Percentiles rank a stretch among this genome's conserved stretches.
Evolutionary conservation across 768 basidiomycete species (phyloP).

Genomic region (Pleurotus citrinopileatus): DNA sequence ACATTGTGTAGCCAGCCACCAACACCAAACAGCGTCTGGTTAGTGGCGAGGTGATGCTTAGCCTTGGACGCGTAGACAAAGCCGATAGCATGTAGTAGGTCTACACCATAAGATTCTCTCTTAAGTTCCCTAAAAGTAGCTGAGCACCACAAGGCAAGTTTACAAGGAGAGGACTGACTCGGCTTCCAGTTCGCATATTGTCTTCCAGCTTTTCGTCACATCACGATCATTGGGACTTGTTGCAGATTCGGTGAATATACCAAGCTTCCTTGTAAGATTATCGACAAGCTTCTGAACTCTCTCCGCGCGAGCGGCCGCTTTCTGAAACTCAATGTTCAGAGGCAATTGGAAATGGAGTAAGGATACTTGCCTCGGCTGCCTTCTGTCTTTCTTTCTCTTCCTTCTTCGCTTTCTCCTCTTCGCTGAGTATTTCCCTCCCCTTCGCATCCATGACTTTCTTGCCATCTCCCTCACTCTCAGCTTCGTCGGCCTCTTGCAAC

Average conservation of each 20-base stretch:
- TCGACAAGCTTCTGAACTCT: constrained; percentile 75
- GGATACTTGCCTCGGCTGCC: constrained; percentile 58
- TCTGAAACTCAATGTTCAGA: constrained; percentile 38
- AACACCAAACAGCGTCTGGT: constrained; percentile 72
- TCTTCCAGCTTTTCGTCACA: constrained; percentile 69
- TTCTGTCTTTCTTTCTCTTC: constrained; percentile 72
- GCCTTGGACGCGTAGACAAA: constrained; percentile 83
- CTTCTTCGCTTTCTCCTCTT: constrained; percentile 70
- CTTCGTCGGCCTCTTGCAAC: constrained; percentile 77
- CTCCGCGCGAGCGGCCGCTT: constrained; percentile 75
- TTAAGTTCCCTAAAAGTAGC: constrained; percentile 61
- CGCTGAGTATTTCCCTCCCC: constrained; percentile 49
- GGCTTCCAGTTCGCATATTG: constrained; percentile 78
- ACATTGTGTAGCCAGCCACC: constrained; percentile 94
- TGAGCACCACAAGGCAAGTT: constrained; percentile 9
- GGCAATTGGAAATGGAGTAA: constrained; percentile 6
- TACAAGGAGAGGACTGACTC: constrained; percentile 60
- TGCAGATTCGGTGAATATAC: constrained; percentile 86
- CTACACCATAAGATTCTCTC: constrained; percentile 83
- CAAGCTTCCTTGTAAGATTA: constrained; percentile 76
- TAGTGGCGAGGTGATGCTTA: constrained; percentile 78
- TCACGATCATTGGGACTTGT: constrained; percentile 65
- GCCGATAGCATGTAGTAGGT: constrained; percentile 81
- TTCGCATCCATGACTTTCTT: constrained; percentile 55
- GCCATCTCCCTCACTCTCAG: constrained; percentile 42